Percentiles rank a stretch among this genome's conserved stretches.
phyloP scores from a whole-genome alignment of 1,284 basidiomycete genomes.

The Ganoderma lucidum region DNA sequence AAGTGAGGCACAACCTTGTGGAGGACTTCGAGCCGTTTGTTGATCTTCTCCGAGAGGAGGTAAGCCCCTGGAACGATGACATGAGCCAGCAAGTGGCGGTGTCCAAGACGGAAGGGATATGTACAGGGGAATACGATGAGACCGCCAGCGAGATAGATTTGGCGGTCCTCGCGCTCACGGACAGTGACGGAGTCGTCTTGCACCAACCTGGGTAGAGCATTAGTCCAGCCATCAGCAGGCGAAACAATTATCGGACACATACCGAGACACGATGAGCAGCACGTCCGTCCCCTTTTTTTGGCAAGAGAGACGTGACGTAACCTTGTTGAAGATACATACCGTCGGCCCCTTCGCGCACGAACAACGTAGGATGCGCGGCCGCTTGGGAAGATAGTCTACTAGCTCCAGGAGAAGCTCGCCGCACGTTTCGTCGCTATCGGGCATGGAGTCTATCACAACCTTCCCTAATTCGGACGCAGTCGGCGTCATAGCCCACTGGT shows the following conservation, averaged over 20 bases:
- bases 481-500: neutral
- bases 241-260: neutral
- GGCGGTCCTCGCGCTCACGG: slow-evolving; percentile 46
- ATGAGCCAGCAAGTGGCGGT: too few relatives aligned
- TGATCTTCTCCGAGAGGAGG: slow-evolving; percentile 47
- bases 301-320: slow-evolving; percentile 37
- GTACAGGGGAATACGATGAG: slow-evolving; percentile 48
- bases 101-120: neutral
- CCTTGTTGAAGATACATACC: slow-evolving; percentile 45
- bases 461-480: slow-evolving; percentile 38
- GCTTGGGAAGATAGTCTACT: slow-evolving; percentile 47
- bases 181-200: slow-evolving; percentile 53
- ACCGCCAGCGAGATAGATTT: slow-evolving; percentile 49
- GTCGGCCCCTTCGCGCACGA: slow-evolving; percentile 33
- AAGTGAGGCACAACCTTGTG: slow-evolving; percentile 50
- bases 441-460: slow-evolving; percentile 47
- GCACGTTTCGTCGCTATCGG: slow-evolving; percentile 48
- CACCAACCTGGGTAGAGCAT: slow-evolving; percentile 39
- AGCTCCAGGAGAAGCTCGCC: slow-evolving; percentile 47
- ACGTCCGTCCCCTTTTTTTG: slow-evolving; percentile 43
- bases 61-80: slow-evolving; percentile 42
- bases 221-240: neutral
- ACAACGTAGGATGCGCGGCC: slow-evolving; percentile 47
- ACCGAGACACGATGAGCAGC: slow-evolving; percentile 39
- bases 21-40: slow-evolving; percentile 43